Evolutionary conservation across 2,329 filamentous ascomycete species (phyloP).

Genomic region (Acephala macrosclerotiorum): DNA sequence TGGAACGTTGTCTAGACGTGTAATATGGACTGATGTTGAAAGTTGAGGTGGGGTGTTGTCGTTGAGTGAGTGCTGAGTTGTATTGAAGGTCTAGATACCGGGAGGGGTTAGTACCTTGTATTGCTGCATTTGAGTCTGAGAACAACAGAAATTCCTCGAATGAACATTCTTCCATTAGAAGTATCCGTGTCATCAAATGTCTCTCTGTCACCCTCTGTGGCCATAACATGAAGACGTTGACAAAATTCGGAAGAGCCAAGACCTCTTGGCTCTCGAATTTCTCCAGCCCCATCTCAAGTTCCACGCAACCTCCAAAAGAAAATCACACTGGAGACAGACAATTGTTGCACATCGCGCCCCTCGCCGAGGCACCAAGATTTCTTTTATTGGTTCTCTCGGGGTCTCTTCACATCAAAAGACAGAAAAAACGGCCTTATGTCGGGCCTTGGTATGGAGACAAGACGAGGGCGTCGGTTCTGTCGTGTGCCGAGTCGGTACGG

Average conservation of each 20-base stretch:
- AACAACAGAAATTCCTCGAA: not conserved
- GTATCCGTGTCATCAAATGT: not conserved
- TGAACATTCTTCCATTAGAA: not conserved
- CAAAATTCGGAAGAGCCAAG: not conserved
- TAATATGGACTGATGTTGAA: not conserved
- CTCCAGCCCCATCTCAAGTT: not conserved
- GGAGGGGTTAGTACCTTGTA: not conserved
- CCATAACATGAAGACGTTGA: not conserved
- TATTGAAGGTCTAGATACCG: not conserved
- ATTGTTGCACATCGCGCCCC: conserved; percentile 22
- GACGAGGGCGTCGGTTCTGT: not conserved
- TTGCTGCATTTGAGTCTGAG: not conserved
- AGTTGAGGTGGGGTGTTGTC: not conserved
- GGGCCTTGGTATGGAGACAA: not conserved
- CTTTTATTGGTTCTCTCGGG: not conserved
- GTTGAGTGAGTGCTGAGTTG: not conserved
- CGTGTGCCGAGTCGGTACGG: conserved; percentile 1
- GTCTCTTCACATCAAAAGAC: not conserved
- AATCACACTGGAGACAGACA: not conserved
- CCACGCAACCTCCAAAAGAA: not conserved
- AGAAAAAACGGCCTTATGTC: conserved; percentile 3
- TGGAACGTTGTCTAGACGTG: not conserved
- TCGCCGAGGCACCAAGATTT: conserved; percentile 13
- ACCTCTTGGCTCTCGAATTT: not conserved
- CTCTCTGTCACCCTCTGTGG: not conserved